Conservation (phyloP, 768 basidiomycete species). For the Mycena rosella region DNA sequence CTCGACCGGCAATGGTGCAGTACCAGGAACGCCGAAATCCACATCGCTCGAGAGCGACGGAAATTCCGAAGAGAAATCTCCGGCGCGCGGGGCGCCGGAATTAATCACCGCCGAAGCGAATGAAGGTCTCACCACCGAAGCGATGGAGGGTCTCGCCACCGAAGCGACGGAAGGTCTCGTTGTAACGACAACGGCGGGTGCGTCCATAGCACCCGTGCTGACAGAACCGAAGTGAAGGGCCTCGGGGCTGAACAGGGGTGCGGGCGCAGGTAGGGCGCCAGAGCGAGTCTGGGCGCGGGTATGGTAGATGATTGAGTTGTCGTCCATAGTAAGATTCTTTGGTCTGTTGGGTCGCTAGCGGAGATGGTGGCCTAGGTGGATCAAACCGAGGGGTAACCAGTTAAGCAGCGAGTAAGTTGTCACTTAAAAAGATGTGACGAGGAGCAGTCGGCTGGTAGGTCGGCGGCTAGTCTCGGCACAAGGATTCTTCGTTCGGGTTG, state of each 20-base stretch:
- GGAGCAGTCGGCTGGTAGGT: no score
- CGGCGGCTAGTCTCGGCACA: no score
- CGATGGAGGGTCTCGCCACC: no score
- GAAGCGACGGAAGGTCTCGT: not conserved
- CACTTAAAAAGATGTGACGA: constrained; percentile 1
- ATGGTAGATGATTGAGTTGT: not conserved
- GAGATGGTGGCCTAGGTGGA: not conserved
- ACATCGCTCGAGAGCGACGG: not conserved
- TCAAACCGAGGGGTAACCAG: not conserved
- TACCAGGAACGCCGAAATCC: not conserved
- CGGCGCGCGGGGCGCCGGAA: not conserved
- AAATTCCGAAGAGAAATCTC: not conserved
- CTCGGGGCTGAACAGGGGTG: not conserved
- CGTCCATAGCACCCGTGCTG: not conserved
- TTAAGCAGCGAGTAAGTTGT: not conserved
- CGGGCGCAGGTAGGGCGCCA: not conserved
- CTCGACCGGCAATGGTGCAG: not conserved
- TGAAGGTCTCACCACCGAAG: no score
- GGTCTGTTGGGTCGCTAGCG: not conserved
- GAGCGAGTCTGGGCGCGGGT: not conserved
- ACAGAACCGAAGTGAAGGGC: not conserved
- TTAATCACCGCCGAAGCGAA: no score
- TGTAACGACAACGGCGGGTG: not conserved
- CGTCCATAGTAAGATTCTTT: not conserved
- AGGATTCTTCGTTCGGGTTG: no score